Conservation (phyloP, 2,329 filamentous ascomycete species). For the Berkeleyomyces rouxiae region DNA sequence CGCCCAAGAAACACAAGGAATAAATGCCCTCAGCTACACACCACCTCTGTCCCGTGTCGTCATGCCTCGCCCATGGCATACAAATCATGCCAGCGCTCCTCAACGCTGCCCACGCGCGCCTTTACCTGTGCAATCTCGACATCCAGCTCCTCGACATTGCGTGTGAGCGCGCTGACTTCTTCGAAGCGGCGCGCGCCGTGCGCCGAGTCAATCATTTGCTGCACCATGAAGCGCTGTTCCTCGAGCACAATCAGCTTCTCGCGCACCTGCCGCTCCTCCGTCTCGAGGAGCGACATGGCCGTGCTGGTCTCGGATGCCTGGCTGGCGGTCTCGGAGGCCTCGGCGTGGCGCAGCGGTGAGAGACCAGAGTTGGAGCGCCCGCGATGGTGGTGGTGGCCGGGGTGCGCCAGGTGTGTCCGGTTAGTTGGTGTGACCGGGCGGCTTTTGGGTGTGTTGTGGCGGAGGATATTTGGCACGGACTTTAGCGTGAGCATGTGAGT, state of each 20-base stretch:
- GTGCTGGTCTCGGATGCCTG: conserved; percentile 36
- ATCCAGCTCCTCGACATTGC: conserved; percentile 69
- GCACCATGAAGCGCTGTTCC: conserved; percentile 80
- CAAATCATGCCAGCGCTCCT: conserved; percentile 24
- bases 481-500: conserved; percentile 83
- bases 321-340: conserved; percentile 32
- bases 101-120: conserved; percentile 48
- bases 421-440: not conserved
- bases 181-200: conserved; percentile 66
- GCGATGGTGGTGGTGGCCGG: conserved; percentile 4
- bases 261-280: conserved; percentile 65
- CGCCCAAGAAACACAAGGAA: not conserved
- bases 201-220: conserved; percentile 66
- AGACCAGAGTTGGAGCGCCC: conserved; percentile 11
- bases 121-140: conserved; percentile 56
- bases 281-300: conserved; percentile 38
- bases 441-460: conserved; percentile 17
- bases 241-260: conserved; percentile 73
- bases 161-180: conserved; percentile 62
- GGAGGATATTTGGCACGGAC: conserved; percentile 49
- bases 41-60: not conserved
- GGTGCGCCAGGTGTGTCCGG: not conserved
- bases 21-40: not conserved
- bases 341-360: conserved; percentile 28
- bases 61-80: conserved; percentile 9